Conservation (phyloP, 106 monocot species). For the Dioscorea dumetorum region DNA sequence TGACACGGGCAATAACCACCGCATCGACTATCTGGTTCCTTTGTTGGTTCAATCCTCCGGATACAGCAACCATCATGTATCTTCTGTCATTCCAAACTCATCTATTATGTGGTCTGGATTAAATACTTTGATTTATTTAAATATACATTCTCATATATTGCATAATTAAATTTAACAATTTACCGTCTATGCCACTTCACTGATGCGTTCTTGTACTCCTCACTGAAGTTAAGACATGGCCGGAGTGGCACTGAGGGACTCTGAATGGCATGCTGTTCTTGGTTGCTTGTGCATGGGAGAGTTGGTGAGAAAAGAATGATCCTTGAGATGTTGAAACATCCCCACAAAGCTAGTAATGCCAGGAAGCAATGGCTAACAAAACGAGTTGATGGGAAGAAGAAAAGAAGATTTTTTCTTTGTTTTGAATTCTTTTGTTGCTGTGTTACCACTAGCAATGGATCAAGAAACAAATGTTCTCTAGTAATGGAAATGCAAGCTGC, state of each 20-base stretch:
- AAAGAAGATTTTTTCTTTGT: conserved; percentile 7
- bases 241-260: background rate
- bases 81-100: background rate
- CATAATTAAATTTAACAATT: too few species aligned
- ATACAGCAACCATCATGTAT: conserved; percentile 51
- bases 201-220: conserved; percentile 9
- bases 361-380: conserved; percentile 11
- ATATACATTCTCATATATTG: too few species aligned
- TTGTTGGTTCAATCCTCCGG: conserved; percentile 54
- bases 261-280: background rate
- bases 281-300: background rate
- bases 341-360: conserved; percentile 21
- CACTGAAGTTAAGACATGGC: conserved; percentile 34
- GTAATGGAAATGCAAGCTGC: too few species aligned
- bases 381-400: conserved; percentile 3
- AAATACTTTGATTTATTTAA: too few species aligned
- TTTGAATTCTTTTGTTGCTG: background rate
- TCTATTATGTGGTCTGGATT: too few species aligned
- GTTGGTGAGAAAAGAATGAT: conserved; percentile 9
- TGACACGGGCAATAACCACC: conserved; percentile 41
- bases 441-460: too few species aligned
- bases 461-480: too few species aligned
- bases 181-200: background rate
- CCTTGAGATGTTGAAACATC: conserved; percentile 13
- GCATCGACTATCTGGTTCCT: conserved; percentile 57